Percentiles rank a stretch among this genome's conserved stretches.
Conservation (phyloP, 2,329 filamentous ascomycete species). For the Apiospora phragmitis region DNA sequence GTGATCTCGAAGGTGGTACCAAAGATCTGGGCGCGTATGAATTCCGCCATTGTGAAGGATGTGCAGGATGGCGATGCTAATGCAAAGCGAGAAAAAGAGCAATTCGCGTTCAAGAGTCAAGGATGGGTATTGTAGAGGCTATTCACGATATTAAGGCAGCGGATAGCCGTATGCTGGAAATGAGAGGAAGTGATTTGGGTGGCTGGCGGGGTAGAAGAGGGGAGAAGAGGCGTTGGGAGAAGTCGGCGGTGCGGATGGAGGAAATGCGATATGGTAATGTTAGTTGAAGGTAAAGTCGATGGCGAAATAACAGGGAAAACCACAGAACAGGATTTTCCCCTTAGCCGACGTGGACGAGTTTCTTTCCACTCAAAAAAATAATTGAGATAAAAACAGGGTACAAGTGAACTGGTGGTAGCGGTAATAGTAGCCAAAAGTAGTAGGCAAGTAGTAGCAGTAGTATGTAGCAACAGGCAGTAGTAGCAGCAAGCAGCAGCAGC, state of each 20-base stretch:
- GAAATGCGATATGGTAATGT: conserved; percentile 7
- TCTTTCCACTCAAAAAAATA: conserved; percentile 6
- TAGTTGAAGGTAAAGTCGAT: conserved; percentile 8
- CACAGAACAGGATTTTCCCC: conserved; percentile 1
- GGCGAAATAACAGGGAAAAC: conserved; percentile 2
- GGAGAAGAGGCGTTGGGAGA: neutral
- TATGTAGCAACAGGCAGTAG: neutral
- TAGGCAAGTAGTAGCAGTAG: conserved; percentile 2
- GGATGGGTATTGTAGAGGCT: neutral
- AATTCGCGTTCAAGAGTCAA: neutral
- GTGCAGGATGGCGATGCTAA: neutral
- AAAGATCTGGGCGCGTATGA: conserved; percentile 98
- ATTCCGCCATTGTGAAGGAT: conserved; percentile 83
- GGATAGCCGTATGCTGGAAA: neutral
- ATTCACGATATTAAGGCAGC: neutral
- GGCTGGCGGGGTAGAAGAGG: conserved; percentile 7
- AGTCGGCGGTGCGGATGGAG: conserved; percentile 3
- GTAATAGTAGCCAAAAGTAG: neutral
- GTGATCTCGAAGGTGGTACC: conserved; percentile 99
- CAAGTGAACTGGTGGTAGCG: neutral
- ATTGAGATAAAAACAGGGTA: conserved; percentile 6
- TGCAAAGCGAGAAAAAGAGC: neutral
- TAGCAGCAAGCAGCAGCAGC: neutral
- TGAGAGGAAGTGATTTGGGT: neutral
- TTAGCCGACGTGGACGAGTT: neutral